A percentile compares a stretch with the other conserved stretches of the same genome.
phyloP scores from a whole-genome alignment of 441 rosid genomes.

The Biscutella auriculata region DNA sequence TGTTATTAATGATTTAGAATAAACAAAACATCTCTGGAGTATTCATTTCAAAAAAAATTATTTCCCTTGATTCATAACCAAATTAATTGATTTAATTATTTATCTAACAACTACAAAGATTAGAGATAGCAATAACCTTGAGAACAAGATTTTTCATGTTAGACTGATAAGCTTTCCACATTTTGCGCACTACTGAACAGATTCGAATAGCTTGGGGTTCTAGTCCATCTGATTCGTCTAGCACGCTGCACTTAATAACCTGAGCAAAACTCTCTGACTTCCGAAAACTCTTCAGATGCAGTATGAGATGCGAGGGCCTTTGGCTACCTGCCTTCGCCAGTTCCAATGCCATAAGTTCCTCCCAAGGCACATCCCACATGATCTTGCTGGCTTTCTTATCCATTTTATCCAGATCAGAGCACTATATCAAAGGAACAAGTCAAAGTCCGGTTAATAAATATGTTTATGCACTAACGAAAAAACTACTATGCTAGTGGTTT shows the following conservation, averaged over 20 bases:
- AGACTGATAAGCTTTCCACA: constrained; percentile 80
- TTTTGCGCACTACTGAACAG: constrained; percentile 64
- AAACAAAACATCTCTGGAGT: background rate
- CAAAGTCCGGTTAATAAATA: background rate
- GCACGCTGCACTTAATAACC: constrained; percentile 70
- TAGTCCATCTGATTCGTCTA: constrained; percentile 41
- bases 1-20: background rate
- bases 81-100: background rate
- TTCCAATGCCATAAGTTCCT: constrained; percentile 85
- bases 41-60: background rate
- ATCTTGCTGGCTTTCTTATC: constrained; percentile 90
- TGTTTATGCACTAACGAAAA: background rate
- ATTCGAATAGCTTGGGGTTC: constrained; percentile 79
- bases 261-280: constrained; percentile 87
- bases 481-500: constrained; percentile 9
- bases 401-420: constrained; percentile 62
- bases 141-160: constrained; percentile 42
- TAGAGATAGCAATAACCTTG: constrained; percentile 41
- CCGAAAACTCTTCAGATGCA: constrained; percentile 76
- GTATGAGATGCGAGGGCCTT: constrained; percentile 78
- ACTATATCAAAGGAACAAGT: constrained; percentile 34
- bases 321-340: constrained; percentile 78
- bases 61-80: constrained; percentile 4
- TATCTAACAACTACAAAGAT: background rate
- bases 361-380: constrained; percentile 97